phyloP scores from a whole-genome alignment of 139 green algal genomes.

The Spirogloea muscicola region DNA sequence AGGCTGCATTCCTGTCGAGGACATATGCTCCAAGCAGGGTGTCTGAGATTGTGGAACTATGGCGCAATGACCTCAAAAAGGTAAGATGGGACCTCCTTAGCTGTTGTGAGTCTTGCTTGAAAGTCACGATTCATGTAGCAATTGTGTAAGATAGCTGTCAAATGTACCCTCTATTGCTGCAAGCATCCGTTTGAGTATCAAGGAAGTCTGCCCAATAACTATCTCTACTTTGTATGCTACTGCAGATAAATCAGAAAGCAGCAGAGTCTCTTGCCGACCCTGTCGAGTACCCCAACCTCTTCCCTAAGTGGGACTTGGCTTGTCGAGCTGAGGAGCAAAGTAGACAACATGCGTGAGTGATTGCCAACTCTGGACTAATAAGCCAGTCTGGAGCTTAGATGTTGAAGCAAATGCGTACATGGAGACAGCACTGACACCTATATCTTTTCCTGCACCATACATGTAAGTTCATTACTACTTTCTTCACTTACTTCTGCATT shows the following conservation, averaged over 20 bases:
- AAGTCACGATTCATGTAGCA: too few species aligned
- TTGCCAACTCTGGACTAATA: background rate
- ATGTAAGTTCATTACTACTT: background rate
- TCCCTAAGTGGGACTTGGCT: conserved; percentile 80
- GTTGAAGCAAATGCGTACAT: background rate
- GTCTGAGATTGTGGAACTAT: conserved; percentile 69
- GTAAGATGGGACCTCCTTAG: too few species aligned
- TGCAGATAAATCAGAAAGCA: conserved; percentile 80
- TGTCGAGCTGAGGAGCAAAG: conserved; percentile 63
- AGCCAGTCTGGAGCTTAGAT: background rate
- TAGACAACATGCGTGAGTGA: background rate
- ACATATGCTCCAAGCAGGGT: conserved; percentile 82
- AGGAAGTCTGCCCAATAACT: too few species aligned
- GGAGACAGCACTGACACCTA: background rate
- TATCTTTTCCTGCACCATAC: background rate
- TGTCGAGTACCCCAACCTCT: conserved; percentile 92
- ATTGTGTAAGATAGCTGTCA: too few species aligned
- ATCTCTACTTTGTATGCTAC: too few species aligned
- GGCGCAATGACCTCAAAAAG: conserved; percentile 83
- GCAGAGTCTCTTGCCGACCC: conserved; percentile 94
- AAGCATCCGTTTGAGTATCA: too few species aligned
- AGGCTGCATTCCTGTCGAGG: conserved; percentile 93
- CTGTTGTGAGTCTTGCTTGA: too few species aligned
- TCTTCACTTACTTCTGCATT: background rate
- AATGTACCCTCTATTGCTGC: too few species aligned